Base-by-base conservation (phyloP, 768 basidiomycete genomes). In the Calvatia gigantea region DNA sequence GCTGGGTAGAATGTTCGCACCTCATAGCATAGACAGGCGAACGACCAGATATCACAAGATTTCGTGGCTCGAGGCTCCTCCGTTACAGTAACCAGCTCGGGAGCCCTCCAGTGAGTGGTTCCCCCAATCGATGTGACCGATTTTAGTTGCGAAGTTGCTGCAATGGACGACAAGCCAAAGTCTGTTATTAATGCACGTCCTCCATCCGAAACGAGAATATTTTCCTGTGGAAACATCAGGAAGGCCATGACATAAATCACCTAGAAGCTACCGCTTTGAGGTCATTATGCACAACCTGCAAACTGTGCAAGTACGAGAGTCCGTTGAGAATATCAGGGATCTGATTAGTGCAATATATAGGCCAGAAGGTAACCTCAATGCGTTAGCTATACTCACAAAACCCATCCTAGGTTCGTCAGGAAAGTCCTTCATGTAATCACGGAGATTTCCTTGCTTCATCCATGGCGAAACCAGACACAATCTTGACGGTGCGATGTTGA, bases 401-500 rank as follows among this genome's bases (percentile, higher is more conserved):
- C 41, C 44, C 14, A 58, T 32, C n/a, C 58, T 49, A 57, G 57
- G 48, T 7, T 41, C 48, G 17, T 33, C 3, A 1, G 64, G 58
- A n/a, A 28, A 27, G 6, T 50, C 33, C 11, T 53, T 21, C 32
- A 65, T 37, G 35, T 54, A 65, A 21, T 61, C 46, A 3, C 38
- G 17, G 17, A 65, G 47, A 27, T 56, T 65, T 8, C 64, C 65
- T 25, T 65, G 60, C 9, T 51, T 51, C 31, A 60, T 62, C 61
- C 59, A 67, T 6, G 64, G 62, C 6, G 63, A 64, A 1, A 67
- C 53, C 3, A 67, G 35, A 19, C 55, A 60, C 1, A 59, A n/a
- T n/a, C n/a, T n/a, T n/a, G 44, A 14, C 47, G 32, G 9, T 33
- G 53, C 2, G 42, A 12, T 14, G 14, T 51, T 7, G 37, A 44